Evolutionary conservation across 225 moss, liverwort and hornwort species (phyloP), one percentile per base, ranked within the genome.

Genomic region (Bryum argenteum): DNA sequence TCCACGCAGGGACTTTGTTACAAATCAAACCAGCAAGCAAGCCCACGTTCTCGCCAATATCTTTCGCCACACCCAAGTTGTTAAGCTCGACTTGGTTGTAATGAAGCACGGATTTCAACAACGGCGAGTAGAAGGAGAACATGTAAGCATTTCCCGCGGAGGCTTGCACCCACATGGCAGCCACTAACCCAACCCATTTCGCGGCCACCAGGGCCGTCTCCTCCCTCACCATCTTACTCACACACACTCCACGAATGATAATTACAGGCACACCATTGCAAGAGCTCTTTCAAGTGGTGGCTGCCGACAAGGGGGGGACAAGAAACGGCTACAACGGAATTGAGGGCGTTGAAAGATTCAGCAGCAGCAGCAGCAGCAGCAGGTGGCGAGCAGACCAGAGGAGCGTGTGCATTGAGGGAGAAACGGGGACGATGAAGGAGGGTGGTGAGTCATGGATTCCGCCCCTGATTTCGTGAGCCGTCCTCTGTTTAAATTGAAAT

Each of bases 141-240:
- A 79, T 81, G 79, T 86, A 89, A 1, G 87, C 81, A 38, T 86
- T 89, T 37, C 89, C 89, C 8, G 79, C 89, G 52, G 86, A 83
- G 2, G 87, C 86, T 70, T 89, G 87, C 70, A 89, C 87, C 89
- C 89, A 89, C 9, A 89, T 89, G 56, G 81, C 89, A 4, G 89
- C 83, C 48, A 81, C 55, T 6, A 89, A 76, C 39, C 89, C 89
- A 70, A 80, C 69, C 89, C 89, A 89, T 75, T 82, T 89, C 33
- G 72, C 85, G 69, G 65, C 81, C 73, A 23, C 54, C 56, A 80
- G 59, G 50, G 84, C 82, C 52, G 82, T 77, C 39, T 75, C 58
- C 71, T 72, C 73, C 45, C 74, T 76, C 72, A 79, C 80, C 80
- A 85, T 85, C 61, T 61, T 69, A 6, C 33, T 33, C 33, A 33